Evolutionary conservation across 1,139 yeast species (phyloP).

Genomic region (Candida anutae): DNA sequence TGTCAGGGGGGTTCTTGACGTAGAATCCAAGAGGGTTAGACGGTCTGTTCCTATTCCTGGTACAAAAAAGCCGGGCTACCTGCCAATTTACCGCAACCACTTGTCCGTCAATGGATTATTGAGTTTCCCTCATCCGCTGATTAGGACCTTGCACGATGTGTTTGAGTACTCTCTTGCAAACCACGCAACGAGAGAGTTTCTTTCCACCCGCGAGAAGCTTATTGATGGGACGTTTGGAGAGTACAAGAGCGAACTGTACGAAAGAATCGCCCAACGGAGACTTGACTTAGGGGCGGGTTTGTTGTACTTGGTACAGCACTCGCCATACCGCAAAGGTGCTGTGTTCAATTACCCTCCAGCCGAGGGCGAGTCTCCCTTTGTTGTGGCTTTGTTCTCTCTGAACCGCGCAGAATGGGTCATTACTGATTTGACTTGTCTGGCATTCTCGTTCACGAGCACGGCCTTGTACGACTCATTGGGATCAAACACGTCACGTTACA

Average conservation of each 20-base stretch:
- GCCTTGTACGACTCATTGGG: constrained; percentile 63
- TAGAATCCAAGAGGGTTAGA: too few relatives aligned
- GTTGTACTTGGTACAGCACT: constrained; percentile 41
- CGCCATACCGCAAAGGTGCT: constrained; percentile 26
- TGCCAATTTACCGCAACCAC: constrained; percentile 47
- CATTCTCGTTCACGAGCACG: constrained; percentile 46
- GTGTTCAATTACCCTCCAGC: constrained; percentile 15
- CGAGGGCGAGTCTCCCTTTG: constrained; percentile 27
- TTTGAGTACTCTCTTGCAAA: constrained; percentile 34
- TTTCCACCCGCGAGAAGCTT: constrained; percentile 42
- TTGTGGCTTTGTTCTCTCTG: constrained; percentile 49
- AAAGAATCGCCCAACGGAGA: constrained; percentile 32
- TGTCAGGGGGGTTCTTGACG: too few relatives aligned
- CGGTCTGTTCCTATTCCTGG: constrained; percentile 36
- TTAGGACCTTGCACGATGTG: constrained; percentile 43
- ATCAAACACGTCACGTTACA: constrained; percentile 49
- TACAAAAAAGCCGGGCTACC: constrained; percentile 39
- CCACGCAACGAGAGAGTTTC: constrained; percentile 32
- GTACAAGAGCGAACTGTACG: constrained; percentile 45
- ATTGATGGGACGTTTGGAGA: constrained; percentile 34
- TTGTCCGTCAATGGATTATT: constrained; percentile 30
- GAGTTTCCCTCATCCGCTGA: constrained; percentile 38
- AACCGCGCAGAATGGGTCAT: constrained; percentile 56
- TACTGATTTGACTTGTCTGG: constrained; percentile 51
- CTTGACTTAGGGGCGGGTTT: constrained; percentile 59